Base-by-base conservation (phyloP, 345 rosid species). In the Rhodamnia rubescens region DNA sequence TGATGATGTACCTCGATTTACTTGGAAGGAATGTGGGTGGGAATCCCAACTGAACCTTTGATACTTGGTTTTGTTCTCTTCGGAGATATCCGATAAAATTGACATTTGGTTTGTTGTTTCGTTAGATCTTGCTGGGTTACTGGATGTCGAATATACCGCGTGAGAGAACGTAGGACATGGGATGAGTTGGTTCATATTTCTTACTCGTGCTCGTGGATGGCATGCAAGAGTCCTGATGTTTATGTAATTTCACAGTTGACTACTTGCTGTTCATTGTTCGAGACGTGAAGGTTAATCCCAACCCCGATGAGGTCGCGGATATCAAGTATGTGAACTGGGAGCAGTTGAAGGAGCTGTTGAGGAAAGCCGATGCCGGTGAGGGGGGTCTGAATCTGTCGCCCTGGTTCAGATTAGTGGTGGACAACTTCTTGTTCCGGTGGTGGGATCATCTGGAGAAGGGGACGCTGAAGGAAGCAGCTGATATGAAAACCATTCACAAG, bases 381-480 rank as follows among this genome's bases (percentile, higher is more conserved):
- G 98, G 88, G 44, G 96, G 93, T 20, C 84, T 97, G 92, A 95
- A 95, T 88, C 87, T 97, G 86, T 94, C 98, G 12, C 98, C 99
- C 7, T 95, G 98, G 99, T 97, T 95, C 91, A 93, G 98, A 89
- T 97, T 36, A 18, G 94, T 96, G 5, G 98, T 94, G 36, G 98
- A 97, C 83, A 93, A 97, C 93, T 89, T 97, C 93, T 89, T 96
- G 94, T 93, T 95, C 89, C 92, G 92, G 82, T 96, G 98, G 99
- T 97, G 99, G 99, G 98, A 97, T 57, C 95, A 91, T 84, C 94
- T 96, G 5, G 95, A 96, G 90, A 92, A 92, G 82, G 96, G 98
- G 84, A 94, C 92, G 26, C 92, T 97, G 51, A 74, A 85, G 85
- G 95, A 94, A 84, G 96, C 86, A 27, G 90, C 78, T 36, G 97